Percentiles rank a stretch among this genome's conserved stretches.
phyloP scores from a whole-genome alignment of 805 yeast genomes.

The Lipomyces lipofer region DNA sequence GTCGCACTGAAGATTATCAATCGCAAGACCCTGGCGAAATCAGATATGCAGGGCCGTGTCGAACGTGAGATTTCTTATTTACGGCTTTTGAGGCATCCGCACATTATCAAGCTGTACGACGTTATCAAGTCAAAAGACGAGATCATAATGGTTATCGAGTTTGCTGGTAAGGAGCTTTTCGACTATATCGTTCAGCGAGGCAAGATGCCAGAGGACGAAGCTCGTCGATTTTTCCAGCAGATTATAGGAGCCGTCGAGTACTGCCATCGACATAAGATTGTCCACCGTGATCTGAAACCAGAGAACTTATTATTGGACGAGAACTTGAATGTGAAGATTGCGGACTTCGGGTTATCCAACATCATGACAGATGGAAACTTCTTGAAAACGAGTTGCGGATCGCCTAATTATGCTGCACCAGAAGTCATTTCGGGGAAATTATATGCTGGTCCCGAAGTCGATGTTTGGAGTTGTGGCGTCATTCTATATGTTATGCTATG shows the following conservation, averaged over 20 bases:
- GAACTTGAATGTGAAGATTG: constrained; percentile 87
- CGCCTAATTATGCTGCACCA: constrained; percentile 97
- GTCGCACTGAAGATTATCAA: constrained; percentile 94
- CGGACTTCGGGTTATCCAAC: constrained; percentile 91
- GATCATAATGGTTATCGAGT: constrained; percentile 95
- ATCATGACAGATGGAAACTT: constrained; percentile 98
- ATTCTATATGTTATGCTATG: constrained; percentile 92
- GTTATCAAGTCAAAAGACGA: constrained; percentile 94
- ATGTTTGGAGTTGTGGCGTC: constrained; percentile 97
- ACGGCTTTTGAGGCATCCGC: constrained; percentile 88
- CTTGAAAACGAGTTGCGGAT: constrained; percentile 90
- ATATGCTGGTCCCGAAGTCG: constrained; percentile 98
- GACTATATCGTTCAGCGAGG: constrained; percentile 95
- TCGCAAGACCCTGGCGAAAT: constrained; percentile 85
- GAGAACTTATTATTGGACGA: constrained; percentile 90
- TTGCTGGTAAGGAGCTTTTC: constrained; percentile 92
- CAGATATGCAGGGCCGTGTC: constrained; percentile 95
- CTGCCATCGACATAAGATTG: constrained; percentile 95
- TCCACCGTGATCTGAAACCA: constrained; percentile 94
- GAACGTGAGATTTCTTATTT: constrained; percentile 92
- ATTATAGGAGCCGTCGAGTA: constrained; percentile 95
- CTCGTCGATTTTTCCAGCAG: constrained; percentile 91
- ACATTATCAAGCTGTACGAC: constrained; percentile 91
- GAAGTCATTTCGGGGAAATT: constrained; percentile 93
- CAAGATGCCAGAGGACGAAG: constrained; percentile 85